phyloP scores from a whole-genome alignment of 1,284 basidiomycete species.

The Leccinum subfulvum region DNA sequence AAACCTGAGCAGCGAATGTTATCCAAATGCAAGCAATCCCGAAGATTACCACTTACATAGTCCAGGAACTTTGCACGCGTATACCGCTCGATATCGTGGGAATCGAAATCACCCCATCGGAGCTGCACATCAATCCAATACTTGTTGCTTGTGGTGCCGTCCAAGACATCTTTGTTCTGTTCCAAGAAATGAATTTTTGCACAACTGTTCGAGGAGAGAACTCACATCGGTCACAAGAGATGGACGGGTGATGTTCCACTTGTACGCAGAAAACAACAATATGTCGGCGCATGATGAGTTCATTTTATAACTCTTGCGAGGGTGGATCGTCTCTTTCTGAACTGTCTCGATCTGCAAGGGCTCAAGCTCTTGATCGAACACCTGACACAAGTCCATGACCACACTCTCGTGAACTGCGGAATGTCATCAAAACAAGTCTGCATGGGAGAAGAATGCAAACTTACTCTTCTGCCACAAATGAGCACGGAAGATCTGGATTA shows the following conservation, averaged over 20 bases:
- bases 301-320: constrained; percentile 99
- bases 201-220: constrained; percentile 7
- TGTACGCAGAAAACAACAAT: constrained; percentile 93
- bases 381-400: constrained; percentile 98
- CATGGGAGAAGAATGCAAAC: constrained; percentile 30
- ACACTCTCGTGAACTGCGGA: constrained; percentile 79
- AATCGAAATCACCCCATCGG: constrained; percentile 99
- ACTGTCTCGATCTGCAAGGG: constrained; percentile 99
- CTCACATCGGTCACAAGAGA: constrained; percentile 91
- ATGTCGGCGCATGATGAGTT: constrained; percentile 98
- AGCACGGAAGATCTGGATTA: constrained; percentile 99
- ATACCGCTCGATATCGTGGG: constrained; percentile 97
- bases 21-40: not conserved
- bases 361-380: constrained; percentile 98
- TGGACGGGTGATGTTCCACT: constrained; percentile 98
- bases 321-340: constrained; percentile 99
- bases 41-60: constrained; percentile 55
- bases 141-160: constrained; percentile 97
- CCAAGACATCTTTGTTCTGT: constrained; percentile 90
- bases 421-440: constrained; percentile 13
- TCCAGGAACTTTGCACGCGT: constrained; percentile 98
- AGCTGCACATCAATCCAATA: constrained; percentile 99
- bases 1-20: constrained; percentile 53
- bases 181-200: constrained; percentile 9
- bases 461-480: constrained; percentile 98